phyloP scores from a whole-genome alignment of 164 flowering plant genomes.

The Nelumbo lutea region DNA sequence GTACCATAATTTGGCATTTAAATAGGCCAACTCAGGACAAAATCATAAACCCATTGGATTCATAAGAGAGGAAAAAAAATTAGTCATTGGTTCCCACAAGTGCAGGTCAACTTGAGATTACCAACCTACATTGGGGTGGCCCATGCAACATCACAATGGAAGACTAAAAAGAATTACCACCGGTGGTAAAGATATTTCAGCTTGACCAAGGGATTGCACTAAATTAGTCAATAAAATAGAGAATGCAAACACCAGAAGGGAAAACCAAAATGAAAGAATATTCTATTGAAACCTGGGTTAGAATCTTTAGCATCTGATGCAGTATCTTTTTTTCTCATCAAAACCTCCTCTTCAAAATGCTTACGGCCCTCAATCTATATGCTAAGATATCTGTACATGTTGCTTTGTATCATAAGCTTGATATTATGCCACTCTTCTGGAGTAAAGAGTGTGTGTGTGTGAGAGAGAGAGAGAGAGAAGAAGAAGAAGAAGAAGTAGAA shows the following conservation, averaged over 20 bases:
- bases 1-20: too few species aligned
- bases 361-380: conserved; percentile 28
- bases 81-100: too few species aligned
- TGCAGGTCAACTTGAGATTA: too few species aligned
- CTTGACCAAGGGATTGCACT: background rate
- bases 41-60: too few species aligned
- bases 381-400: conserved; percentile 29
- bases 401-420: conserved; percentile 10
- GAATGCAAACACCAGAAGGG: background rate
- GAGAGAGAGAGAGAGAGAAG: too few species aligned
- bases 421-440: conserved; percentile 20
- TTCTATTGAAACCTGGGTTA: conserved; percentile 20
- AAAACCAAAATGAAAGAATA: background rate
- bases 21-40: too few species aligned
- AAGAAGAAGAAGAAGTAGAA: too few species aligned
- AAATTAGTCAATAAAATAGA: background rate
- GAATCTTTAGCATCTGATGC: background rate
- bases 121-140: too few species aligned
- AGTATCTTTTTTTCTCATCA: conserved; percentile 8
- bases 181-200: background rate
- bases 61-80: too few species aligned
- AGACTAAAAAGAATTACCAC: too few species aligned
- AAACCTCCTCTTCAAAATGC: conserved; percentile 17
- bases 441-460: conserved; percentile 6
- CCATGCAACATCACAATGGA: too few species aligned